Evolutionary conservation across 2,329 filamentous ascomycete species (phyloP), one percentile per base, ranked within the genome.

Genomic region (Aureobasidium sp.): DNA sequence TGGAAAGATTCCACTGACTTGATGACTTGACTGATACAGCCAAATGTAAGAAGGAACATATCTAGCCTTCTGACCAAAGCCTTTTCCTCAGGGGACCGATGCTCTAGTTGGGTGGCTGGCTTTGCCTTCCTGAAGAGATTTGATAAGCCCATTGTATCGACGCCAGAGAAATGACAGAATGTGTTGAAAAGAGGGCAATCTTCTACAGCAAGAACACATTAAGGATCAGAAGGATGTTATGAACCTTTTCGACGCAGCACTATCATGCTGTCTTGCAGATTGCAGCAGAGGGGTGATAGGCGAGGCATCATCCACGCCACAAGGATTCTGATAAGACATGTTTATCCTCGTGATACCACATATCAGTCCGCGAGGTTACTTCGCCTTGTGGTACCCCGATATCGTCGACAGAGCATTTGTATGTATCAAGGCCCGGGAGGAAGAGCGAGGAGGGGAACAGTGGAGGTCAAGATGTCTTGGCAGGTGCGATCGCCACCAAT

Each of bases 21-120:
- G 62, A 70, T 69, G 69, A 75, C 74, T 67, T 77, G 75, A 37
- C 72, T 74, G 53, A 76, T 68, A 58, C 74, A 76, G 1, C 75
- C 74, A 62, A 76, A 77, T 0, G 73, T 75, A 66, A 77, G 68
- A 0, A 76, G 66, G 63, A 75, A 75, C 11, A 72, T 67, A 61
- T 77, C 75, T 9, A 76, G 70, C 25, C 72, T 70, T 36, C 71
- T 68, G 9, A 77, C 73, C 17, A 77, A 68, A 8, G 69, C 70
- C 62, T 69, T 71, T 64, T 77, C 75, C 48, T 73, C 73, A 27
- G 70, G 64, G 11, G 66, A 67, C 41, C 67, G 65, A 51, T 67
- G 65, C 52, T 67, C 60, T 15, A 27, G 17, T n/a, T 62, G 31
- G 17, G 57, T 27, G 31, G 34, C 41, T 17, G 60, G 60, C 37